These are phyloP conservation scores for Ustilago nuda DNA, from an alignment of 1,284 basidiomycete species.

Conservation along the genomic window DNA sequence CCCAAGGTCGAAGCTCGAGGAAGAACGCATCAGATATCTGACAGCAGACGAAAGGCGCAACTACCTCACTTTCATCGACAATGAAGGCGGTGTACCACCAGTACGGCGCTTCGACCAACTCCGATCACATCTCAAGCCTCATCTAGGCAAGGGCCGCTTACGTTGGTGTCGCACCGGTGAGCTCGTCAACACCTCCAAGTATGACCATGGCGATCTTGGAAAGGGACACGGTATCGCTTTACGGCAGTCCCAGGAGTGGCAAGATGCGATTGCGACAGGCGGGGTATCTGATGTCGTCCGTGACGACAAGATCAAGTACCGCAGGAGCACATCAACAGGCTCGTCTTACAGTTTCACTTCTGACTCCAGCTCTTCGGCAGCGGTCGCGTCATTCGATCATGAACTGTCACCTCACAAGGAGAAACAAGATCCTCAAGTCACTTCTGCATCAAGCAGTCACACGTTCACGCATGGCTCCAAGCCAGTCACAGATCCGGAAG, in stretches of 20 bases:
- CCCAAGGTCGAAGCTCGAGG: slow-evolving; percentile 77
- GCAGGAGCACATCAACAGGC: slow-evolving; percentile 15
- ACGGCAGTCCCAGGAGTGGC: slow-evolving; percentile 40
- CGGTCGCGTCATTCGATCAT: not conserved
- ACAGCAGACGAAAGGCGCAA: slow-evolving; percentile 77
- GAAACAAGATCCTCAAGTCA: not conserved
- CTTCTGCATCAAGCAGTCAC: not conserved
- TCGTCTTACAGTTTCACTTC: slow-evolving; percentile 41
- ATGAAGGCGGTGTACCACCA: slow-evolving; percentile 51
- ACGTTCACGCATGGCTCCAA: not conserved
- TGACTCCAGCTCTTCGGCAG: slow-evolving; percentile 18
- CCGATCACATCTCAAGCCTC: slow-evolving; percentile 19
- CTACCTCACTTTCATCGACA: slow-evolving; percentile 75
- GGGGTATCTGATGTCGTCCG: slow-evolving; percentile 41
- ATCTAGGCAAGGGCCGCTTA: slow-evolving; percentile 72
- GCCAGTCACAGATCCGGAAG: slow-evolving; percentile 11
- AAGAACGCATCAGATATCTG: slow-evolving; percentile 71
- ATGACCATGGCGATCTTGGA: slow-evolving; percentile 56
- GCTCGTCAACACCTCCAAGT: slow-evolving; percentile 70
- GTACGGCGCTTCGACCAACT: slow-evolving; percentile 13
- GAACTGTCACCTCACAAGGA: not conserved
- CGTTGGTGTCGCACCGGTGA: slow-evolving; percentile 78
- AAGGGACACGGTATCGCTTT: slow-evolving; percentile 61
- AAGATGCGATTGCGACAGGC: slow-evolving; percentile 33
- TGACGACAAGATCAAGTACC: slow-evolving; percentile 53